A percentile compares a stretch with the other conserved stretches of the same genome.
phyloP scores from a whole-genome alignment of 345 rosid species.

The Camelina laxa region DNA sequence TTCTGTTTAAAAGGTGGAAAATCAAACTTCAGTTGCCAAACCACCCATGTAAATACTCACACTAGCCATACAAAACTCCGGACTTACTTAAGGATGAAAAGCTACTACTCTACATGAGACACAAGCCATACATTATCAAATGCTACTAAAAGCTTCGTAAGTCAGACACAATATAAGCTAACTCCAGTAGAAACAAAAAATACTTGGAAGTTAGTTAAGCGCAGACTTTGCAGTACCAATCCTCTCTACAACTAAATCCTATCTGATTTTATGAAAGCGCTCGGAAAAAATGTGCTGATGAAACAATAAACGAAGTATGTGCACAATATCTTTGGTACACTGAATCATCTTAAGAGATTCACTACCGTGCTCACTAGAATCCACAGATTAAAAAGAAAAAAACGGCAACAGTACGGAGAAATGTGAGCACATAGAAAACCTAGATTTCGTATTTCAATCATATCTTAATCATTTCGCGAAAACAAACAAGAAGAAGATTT shows the following conservation, averaged over 20 bases:
- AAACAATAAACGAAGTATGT: background rate
- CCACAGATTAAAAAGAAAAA: background rate
- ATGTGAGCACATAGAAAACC: conserved; percentile 37
- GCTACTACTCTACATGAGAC: conserved; percentile 23
- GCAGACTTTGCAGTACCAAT: conserved; percentile 1
- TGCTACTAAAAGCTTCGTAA: background rate
- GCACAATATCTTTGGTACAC: background rate
- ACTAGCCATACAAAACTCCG: conserved; percentile 25
- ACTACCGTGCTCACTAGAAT: background rate
- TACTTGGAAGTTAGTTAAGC: background rate
- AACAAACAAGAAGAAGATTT: background rate
- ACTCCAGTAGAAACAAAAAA: background rate
- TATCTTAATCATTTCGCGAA: background rate
- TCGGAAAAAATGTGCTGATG: conserved; percentile 14
- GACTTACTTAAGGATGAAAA: conserved; percentile 11
- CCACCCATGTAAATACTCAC: conserved; percentile 30
- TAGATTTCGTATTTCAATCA: conserved; percentile 37
- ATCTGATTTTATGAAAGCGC: background rate
- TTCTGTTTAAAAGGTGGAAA: conserved; percentile 44
- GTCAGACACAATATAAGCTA: background rate
- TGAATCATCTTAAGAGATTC: conserved; percentile 4
- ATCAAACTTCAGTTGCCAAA: conserved; percentile 40
- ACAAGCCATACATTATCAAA: conserved; percentile 22
- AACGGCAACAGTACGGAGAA: conserved; percentile 16
- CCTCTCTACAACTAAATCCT: background rate